Base-by-base conservation (phyloP, 495 filamentous ascomycete genomes). In the Penicillium coprophilum region DNA sequence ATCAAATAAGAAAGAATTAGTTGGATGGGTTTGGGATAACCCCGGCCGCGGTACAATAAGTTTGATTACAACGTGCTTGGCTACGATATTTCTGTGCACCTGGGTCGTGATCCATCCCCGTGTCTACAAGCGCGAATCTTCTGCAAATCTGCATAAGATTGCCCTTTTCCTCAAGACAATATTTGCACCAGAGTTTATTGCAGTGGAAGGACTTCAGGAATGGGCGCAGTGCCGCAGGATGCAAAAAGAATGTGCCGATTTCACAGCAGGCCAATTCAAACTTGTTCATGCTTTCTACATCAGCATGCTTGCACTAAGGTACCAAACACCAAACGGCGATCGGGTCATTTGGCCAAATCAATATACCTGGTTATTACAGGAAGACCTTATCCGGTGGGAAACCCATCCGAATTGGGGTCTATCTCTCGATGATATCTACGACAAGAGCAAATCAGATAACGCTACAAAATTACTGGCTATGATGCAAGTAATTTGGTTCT, bases 61-160 rank as follows among this genome's bases (percentile, higher is more conserved):
- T 46, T 59, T 74, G 36, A 67, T 72, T 32, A 49, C 62, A 30
- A 70, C 60, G 24, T 71, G 68, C 39, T 59, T 72, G 3, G 64
- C 57, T 6, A 74, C 70, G 3, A 72, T 66, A 20, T 67, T 70
- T 52, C 51, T 74, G 28, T 74, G 69, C 44, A 72, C 68, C 23
- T 74, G 68, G 69, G 71, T 72, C 11, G 64, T 71, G 11, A 71
- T 72, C 50, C 70, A 74, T 55, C 66, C 71, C 4, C 67, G 71
- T n/a, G 66, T 74, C 31, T 69, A 61, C 59, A 64, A 63, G 21
- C 53, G 63, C 24, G 48, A 57, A 23, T 50, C 51, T 15, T 46
- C 53, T 56, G 63, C 58, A 12, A 50, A 28, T 10, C 30, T 60
- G 9, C 66, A 74, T 54, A 74, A 74, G 46, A 2, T 71, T 15